phyloP scores from a whole-genome alignment of 345 rosid species.

The Rhodamnia rubescens region DNA sequence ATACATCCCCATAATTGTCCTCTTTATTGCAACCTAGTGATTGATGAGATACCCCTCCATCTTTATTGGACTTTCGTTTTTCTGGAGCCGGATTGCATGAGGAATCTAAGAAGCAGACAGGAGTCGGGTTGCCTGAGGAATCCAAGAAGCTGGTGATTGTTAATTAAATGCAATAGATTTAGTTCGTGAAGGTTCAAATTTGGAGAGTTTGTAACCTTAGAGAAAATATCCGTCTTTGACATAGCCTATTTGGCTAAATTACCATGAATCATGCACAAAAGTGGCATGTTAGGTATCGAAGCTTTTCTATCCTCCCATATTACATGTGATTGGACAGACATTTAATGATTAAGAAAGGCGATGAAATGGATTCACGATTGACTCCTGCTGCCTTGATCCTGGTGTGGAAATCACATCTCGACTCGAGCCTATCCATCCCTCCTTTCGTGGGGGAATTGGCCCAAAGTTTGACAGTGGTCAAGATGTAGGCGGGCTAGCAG shows the following conservation, averaged over 20 bases:
- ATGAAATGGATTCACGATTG: neutral
- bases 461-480: neutral
- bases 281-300: neutral
- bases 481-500: neutral
- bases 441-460: neutral
- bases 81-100: neutral
- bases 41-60: neutral
- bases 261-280: neutral
- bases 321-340: neutral
- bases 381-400: neutral
- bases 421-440: neutral
- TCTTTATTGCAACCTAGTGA: neutral
- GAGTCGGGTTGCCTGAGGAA: neutral
- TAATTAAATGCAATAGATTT: neutral
- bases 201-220: neutral
- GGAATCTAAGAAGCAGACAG: neutral
- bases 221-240: neutral
- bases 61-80: neutral
- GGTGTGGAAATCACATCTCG: neutral
- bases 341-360: neutral
- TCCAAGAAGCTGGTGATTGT: neutral
- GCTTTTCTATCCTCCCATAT: neutral
- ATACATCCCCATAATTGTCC: neutral
- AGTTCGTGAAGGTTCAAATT: neutral
- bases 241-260: neutral